These are phyloP conservation scores for Penicillium sp. DNA, from an alignment of 2,329 filamentous ascomycete genomes.

Conservation along the genomic window DNA sequence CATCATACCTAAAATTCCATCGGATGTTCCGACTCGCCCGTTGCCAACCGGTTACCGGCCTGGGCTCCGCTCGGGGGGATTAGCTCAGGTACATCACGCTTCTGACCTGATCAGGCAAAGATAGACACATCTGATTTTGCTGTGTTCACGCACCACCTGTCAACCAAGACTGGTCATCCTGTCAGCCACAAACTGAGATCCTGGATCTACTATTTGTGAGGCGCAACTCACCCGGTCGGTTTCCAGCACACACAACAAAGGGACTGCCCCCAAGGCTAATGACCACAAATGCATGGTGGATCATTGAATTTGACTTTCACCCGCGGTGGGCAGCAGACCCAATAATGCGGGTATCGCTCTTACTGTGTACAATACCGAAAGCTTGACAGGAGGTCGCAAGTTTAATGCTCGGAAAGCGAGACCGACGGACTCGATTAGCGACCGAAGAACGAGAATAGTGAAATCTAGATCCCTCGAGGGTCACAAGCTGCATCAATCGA, in stretches of 20 bases:
- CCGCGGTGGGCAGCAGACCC: neutral
- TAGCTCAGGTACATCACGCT: conserved; percentile 11
- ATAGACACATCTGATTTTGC: conserved; percentile 4
- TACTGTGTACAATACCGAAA: neutral
- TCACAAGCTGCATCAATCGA: neutral
- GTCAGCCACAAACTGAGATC: neutral
- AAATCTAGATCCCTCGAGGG: neutral
- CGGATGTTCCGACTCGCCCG: conserved; percentile 11
- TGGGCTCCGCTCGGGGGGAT: conserved; percentile 5
- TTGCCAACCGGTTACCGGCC: conserved; percentile 2
- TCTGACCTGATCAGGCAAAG: conserved; percentile 12
- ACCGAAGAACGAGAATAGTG: neutral
- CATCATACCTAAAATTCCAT: too few species aligned
- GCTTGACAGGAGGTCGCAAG: neutral
- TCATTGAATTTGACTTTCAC: neutral
- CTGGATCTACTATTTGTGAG: neutral
- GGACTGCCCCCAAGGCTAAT: neutral
- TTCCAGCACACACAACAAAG: too few species aligned
- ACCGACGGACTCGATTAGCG: neutral
- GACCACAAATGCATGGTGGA: neutral
- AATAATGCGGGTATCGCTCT: neutral
- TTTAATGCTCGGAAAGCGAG: neutral
- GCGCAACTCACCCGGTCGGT: neutral
- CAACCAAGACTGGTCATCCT: conserved; percentile 1
- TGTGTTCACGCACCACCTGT: conserved; percentile 6